Percentiles rank a stretch among this genome's conserved stretches.
Conservation (phyloP, 306 rosid species). For the Benincasa hispida region DNA sequence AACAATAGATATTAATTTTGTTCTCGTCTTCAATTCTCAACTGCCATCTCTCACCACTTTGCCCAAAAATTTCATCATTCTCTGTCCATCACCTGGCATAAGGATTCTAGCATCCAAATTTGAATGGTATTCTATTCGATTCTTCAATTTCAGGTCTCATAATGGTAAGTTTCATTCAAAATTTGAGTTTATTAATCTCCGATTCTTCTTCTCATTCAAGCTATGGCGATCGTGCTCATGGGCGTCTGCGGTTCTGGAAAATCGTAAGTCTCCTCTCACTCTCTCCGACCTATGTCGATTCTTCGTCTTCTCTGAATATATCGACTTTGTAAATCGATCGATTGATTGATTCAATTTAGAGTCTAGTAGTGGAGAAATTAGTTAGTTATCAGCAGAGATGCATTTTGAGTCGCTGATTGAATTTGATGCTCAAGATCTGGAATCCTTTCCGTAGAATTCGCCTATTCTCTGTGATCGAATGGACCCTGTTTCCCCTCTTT, state of each 20-base stretch:
- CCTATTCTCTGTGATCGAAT: neutral
- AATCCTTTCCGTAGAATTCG: neutral
- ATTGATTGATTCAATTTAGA: neutral
- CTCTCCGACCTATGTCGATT: neutral
- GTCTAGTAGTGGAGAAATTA: neutral
- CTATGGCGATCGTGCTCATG: conserved; percentile 39
- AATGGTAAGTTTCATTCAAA: neutral
- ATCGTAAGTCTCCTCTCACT: conserved; percentile 33
- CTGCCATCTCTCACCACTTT: neutral
- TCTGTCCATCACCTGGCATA: neutral
- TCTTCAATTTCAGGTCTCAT: neutral
- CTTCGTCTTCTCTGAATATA: neutral
- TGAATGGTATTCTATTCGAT: neutral
- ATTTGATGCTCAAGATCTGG: neutral
- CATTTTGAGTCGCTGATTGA: too few relatives aligned
- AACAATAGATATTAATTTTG: too few relatives aligned
- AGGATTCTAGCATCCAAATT: neutral
- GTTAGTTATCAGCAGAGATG: neutral
- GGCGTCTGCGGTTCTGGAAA: conserved; percentile 90
- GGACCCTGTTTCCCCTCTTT: neutral
- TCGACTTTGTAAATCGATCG: neutral
- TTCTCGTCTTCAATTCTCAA: too few relatives aligned
- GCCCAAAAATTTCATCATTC: neutral
- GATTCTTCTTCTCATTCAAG: neutral
- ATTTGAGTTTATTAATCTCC: neutral